These are phyloP conservation scores for Pseudopithomyces maydicus DNA, from an alignment of 2,329 filamentous ascomycete genomes.

Conservation along the genomic window DNA sequence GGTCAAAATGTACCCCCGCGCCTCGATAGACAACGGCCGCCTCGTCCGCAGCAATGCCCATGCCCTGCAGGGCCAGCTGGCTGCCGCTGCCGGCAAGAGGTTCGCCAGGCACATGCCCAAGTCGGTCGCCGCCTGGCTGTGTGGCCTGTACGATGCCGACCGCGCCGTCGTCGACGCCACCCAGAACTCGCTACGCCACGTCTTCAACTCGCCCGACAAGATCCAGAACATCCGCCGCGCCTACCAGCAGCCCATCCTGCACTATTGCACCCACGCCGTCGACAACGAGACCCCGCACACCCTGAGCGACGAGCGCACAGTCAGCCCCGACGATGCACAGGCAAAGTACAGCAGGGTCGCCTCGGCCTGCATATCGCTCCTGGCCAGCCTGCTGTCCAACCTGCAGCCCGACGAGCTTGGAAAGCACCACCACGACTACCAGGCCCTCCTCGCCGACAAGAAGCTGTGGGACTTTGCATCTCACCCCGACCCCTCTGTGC, in stretches of 20 bases:
- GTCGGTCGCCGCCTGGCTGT: conserved; percentile 87
- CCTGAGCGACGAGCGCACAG: conserved; percentile 86
- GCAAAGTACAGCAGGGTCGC: conserved; percentile 83
- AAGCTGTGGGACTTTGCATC: conserved; percentile 65
- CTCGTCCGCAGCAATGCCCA: conserved; percentile 89
- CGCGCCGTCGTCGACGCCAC: conserved; percentile 76
- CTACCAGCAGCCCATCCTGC: conserved; percentile 79
- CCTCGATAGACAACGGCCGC: conserved; percentile 87
- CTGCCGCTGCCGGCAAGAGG: conserved; percentile 70
- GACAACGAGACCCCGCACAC: conserved; percentile 77
- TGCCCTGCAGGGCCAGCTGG: conserved; percentile 68
- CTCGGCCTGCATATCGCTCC: conserved; percentile 61
- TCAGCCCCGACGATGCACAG: conserved; percentile 81
- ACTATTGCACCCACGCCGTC: conserved; percentile 80
- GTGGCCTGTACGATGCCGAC: conserved; percentile 86
- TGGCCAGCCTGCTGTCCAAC: conserved; percentile 58
- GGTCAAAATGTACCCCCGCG: conserved; percentile 85
- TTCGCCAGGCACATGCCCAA: conserved; percentile 80
- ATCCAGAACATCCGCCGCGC: conserved; percentile 75
- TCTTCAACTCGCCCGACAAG: conserved; percentile 83
- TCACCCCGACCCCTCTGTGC: conserved; percentile 62
- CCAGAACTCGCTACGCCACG: conserved; percentile 72
- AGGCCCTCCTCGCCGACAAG: conserved; percentile 67
- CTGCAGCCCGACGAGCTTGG: conserved; percentile 58
- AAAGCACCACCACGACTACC: conserved; percentile 66